Evolutionary conservation across 768 basidiomycete species (phyloP), one percentile per base, ranked within the genome.

Genomic region (Boletus rubroflammeus): DNA sequence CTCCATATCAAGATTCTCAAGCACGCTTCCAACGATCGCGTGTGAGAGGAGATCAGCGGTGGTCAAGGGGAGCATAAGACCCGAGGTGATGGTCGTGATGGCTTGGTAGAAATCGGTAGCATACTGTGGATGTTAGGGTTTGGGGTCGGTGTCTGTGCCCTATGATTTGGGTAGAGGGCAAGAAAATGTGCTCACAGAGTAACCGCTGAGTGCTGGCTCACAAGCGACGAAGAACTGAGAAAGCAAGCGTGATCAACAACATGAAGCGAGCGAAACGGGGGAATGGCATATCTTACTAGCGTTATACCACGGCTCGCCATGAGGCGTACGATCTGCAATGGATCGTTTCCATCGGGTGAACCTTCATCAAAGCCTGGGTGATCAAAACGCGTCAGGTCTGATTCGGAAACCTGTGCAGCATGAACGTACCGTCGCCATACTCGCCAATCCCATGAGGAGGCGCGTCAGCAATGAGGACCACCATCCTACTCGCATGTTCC

Each of bases 1-100:
- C 65, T 98, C 96, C 96, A 98, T 96, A 71, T 98, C 96, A 55
- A 98, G 84, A 65, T 98, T 97, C 75, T 98, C 96, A 28, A 98
- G 79, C 40, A 98, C 95, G 69, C 91, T 92, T 32, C 94, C 96
- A 52, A 95, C 93, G 54, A 98, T 98, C 29, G 96, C 96, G 66
- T 96, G 93, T 17, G 95, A 84, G 45, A 98, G 84, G 35, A 97
- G 81, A 71, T 94, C 90, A 45, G 96, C 96, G 21, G 94, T 98
- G 13, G 94, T 95, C 46, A 98, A 79, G 3, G 96, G 96, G 8
- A 98, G 81, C 93, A 98, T 97, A 49, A 95, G 80, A 14, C 95
- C 96, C 15, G 93, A 96, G 5, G 95, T 96, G 65, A 98, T 93
- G 60, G 80, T 81, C 28, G 90, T 92, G 59, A 98, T 83, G 26